A percentile compares a stretch with the other conserved stretches of the same genome.
Conservation (phyloP, 345 rosid genomes). For the Syzygium jambos region DNA sequence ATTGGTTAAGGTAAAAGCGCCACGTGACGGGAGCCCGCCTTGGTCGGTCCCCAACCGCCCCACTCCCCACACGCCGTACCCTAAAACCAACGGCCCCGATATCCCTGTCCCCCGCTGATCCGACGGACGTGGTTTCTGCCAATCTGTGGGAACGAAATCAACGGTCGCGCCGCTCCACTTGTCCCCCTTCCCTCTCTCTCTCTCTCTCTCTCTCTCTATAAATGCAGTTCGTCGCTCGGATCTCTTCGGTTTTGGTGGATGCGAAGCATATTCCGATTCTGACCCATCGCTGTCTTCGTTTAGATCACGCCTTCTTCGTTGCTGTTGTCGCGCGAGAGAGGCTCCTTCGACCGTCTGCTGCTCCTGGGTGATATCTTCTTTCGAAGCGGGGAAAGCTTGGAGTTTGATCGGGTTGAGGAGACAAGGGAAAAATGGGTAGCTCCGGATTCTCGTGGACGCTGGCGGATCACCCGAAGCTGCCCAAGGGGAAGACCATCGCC, state of each 20-base stretch:
- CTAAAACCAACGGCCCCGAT: not conserved
- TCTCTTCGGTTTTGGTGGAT: not conserved
- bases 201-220: not conserved
- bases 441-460: constrained; percentile 43
- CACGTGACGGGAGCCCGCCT: not conserved
- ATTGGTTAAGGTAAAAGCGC: not conserved
- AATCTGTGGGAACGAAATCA: not conserved
- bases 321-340: not conserved
- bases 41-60: not conserved
- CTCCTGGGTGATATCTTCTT: not conserved
- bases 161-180: not conserved
- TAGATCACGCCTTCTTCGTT: not conserved
- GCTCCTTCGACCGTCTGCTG: not conserved
- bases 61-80: not conserved
- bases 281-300: not conserved
- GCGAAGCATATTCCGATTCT: not conserved
- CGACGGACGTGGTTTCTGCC: not conserved
- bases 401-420: not conserved
- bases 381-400: not conserved
- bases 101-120: not conserved
- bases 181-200: not conserved
- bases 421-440: constrained; percentile 36
- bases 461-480: constrained; percentile 76
- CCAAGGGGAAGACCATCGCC: constrained; percentile 70
- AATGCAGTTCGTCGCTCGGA: fast-evolving